phyloP scores from a whole-genome alignment of 1,284 basidiomycete genomes.

The Mycocalia duriaeana region DNA sequence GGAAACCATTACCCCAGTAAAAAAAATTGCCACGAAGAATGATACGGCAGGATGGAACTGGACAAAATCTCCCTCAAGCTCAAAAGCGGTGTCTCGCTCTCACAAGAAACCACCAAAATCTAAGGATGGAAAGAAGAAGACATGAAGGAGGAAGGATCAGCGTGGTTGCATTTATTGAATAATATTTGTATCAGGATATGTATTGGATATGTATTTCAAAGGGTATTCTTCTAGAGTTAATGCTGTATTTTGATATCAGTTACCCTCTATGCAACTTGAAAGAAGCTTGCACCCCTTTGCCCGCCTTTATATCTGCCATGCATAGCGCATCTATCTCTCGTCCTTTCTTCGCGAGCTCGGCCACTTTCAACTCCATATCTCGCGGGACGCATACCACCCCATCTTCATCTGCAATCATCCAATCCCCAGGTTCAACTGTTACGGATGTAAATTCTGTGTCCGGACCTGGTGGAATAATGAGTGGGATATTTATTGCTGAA shows the following conservation, averaged over 20 bases:
- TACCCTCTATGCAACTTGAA: conserved; percentile 76
- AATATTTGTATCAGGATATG: no score
- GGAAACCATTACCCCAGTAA: conserved; percentile 27
- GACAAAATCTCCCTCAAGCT: background rate
- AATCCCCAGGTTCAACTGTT: conserved; percentile 73
- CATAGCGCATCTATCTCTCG: conserved; percentile 71
- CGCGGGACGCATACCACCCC: conserved; percentile 84
- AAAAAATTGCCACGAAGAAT: no score
- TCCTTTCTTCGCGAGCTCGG: conserved; percentile 56
- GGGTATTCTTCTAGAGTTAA: no score
- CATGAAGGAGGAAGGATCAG: no score
- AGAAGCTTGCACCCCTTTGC: conserved; percentile 70
- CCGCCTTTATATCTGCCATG: conserved; percentile 72
- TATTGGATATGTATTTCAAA: no score
- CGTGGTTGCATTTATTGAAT: no score
- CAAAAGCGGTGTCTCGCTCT: no score
- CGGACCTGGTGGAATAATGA: conserved; percentile 51
- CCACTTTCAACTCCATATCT: conserved; percentile 51
- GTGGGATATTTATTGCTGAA: conserved; percentile 70
- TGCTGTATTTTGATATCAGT: no score
- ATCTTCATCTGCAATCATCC: conserved; percentile 83
- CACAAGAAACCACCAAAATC: no score
- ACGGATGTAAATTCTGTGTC: conserved; percentile 51
- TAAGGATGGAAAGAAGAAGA: no score
- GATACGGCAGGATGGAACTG: background rate